A percentile compares a stretch with the other conserved stretches of the same genome.
Evolutionary conservation across 306 rosid genomes (phyloP).

Genomic region (Herpetospermum pedunculosum): DNA sequence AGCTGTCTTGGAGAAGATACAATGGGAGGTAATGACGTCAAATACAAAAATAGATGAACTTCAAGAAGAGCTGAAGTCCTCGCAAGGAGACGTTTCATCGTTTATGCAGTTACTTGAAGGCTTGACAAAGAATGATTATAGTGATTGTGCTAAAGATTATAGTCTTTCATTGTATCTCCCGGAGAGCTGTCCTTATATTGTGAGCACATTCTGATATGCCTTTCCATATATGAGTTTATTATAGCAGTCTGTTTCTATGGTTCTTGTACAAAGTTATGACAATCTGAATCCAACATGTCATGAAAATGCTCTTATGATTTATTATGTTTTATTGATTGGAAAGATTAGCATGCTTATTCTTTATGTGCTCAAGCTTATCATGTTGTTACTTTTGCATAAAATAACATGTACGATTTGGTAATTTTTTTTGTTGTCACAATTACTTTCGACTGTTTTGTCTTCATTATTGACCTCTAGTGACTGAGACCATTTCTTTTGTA

Average conservation of each 20-base stretch:
- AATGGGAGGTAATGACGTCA: constrained; percentile 78
- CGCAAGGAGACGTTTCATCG: constrained; percentile 33
- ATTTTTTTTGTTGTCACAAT: neutral
- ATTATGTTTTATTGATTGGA: neutral
- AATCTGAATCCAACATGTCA: neutral
- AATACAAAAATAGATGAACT: constrained; percentile 40
- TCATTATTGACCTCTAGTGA: constrained; percentile 1
- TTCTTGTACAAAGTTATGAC: neutral
- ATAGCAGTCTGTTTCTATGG: neutral
- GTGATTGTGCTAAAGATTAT: constrained; percentile 18
- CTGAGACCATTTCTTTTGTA: constrained; percentile 7
- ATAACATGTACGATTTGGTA: neutral
- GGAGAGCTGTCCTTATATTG: constrained; percentile 25
- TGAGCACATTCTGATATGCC: constrained; percentile 12
- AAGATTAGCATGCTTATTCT: neutral
- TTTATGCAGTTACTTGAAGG: constrained; percentile 49
- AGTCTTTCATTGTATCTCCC: constrained; percentile 14
- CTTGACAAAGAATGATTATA: constrained; percentile 37
- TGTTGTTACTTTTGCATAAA: neutral
- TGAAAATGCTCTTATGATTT: neutral
- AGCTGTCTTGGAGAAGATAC: constrained; percentile 79
- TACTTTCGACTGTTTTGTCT: neutral
- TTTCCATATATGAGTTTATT: neutral
- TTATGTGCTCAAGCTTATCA: neutral
- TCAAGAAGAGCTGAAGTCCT: constrained; percentile 26